Evolutionary conservation across 2,329 filamentous ascomycete species (phyloP).

Genomic region (Chaetomium strumarium): DNA sequence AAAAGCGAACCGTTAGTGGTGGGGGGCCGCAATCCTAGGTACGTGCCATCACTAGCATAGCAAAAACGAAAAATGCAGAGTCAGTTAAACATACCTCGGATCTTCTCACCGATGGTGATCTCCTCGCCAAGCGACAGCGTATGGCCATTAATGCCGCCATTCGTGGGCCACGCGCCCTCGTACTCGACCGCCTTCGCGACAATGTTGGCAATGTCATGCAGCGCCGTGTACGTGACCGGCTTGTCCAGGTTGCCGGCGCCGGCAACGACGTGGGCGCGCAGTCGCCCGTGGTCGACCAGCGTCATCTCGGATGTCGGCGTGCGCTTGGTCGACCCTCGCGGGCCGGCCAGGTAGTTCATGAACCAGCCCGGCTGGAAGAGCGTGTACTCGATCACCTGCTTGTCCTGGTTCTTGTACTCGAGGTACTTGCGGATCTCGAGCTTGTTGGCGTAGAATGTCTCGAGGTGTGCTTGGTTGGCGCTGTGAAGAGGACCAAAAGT

Average conservation of each 20-base stretch:
- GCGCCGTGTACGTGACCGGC: conserved; percentile 29
- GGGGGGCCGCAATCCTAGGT: background rate
- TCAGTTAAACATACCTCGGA: conserved; percentile 26
- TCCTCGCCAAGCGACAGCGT: conserved; percentile 28
- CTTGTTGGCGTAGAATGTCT: conserved; percentile 32
- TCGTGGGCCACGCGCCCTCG: conserved; percentile 35
- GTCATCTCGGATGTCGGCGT: conserved; percentile 28
- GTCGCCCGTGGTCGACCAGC: conserved; percentile 31
- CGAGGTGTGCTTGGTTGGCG: conserved; percentile 22
- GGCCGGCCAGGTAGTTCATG: conserved; percentile 42
- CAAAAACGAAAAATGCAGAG: background rate
- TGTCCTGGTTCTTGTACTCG: conserved; percentile 35
- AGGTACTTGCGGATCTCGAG: conserved; percentile 36
- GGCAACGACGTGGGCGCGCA: conserved; percentile 27
- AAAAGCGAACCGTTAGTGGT: too few relatives aligned
- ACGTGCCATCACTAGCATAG: background rate
- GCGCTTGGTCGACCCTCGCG: conserved; percentile 34
- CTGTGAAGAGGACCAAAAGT: background rate
- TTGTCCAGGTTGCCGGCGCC: conserved; percentile 27
- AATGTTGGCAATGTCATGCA: conserved; percentile 33
- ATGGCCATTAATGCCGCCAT: conserved; percentile 35
- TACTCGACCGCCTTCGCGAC: conserved; percentile 35
- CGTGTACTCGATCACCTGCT: conserved; percentile 42
- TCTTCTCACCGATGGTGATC: conserved; percentile 30
- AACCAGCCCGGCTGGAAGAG: conserved; percentile 46